Conservation (phyloP, 768 basidiomycete species). For the Imleria badia region DNA sequence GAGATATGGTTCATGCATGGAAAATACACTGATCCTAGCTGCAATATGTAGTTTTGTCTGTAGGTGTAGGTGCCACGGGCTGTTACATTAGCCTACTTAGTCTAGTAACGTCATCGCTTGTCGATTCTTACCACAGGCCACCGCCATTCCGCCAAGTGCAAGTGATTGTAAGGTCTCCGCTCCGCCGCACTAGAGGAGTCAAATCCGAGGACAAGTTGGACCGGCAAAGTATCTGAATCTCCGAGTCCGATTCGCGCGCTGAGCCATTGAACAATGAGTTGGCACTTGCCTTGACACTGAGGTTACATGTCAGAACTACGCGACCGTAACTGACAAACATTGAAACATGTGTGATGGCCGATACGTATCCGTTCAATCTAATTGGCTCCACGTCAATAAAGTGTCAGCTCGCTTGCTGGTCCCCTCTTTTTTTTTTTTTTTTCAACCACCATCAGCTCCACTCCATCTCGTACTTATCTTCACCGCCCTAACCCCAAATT, state of each 20-base stretch:
- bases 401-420: slow-evolving; percentile 4
- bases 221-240: no score
- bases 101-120: not conserved
- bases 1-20: no score
- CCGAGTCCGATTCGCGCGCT: no score
- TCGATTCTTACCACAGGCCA: not conserved
- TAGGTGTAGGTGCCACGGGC: no score
- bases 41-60: not conserved
- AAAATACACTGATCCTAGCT: no score
- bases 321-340: no score
- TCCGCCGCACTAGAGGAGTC: no score
- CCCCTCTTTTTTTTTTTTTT: slow-evolving; percentile 29
- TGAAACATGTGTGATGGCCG: not conserved
- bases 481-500: slow-evolving; percentile 18
- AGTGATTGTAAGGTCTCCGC: no score
- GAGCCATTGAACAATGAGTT: not conserved
- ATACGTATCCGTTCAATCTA: not conserved
- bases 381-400: slow-evolving; percentile 14
- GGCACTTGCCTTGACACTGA: not conserved
- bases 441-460: slow-evolving; percentile 7
- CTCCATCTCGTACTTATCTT: slow-evolving; percentile 3
- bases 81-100: no score
- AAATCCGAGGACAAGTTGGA: no score
- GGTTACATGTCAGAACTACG: not conserved
- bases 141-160: no score